Evolutionary conservation across 306 rosid genomes (phyloP), one percentile per base, ranked within the genome.

Genomic region (Prunus fruticosa): DNA sequence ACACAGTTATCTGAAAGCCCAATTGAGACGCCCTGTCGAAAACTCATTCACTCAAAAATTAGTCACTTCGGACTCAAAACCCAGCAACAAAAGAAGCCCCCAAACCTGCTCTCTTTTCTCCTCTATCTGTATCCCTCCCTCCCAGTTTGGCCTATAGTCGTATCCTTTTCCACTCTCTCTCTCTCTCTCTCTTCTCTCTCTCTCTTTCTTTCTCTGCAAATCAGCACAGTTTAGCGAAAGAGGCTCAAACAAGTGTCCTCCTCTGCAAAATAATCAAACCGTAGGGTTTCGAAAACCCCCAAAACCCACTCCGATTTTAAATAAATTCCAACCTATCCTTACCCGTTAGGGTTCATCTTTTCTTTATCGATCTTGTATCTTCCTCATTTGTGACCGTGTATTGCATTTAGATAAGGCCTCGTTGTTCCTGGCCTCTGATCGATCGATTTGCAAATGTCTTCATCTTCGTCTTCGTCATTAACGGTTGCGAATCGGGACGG

Each of bases 361-460:
- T 53, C 18, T 60, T 14, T 43, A 45, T 64, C 14, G 34, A 32
- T 34, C 8, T 70, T 64, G 45, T 14, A 54, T 66, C n/a, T 16
- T 16, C 14, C 18, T 43, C 53, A 3, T 14, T 23, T 28, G 32
- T 30, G 27, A 43, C 61, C 41, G 7, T 50, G 32, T 50, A 11
- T 45, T 69, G n/a, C 68, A 67, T 74, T 80, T 28, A 71, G 82
- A 73, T 82, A 77, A 72, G 67, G 79, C 41, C 23, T 43, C 27
- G 28, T 19, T 74, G 64, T 54, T 54, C 45, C 38, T 23, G 77
- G 76, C 62, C 45, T 80, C 78, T 45, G 84, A 84, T 91, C 81
- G 72, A 72, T 89, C 87, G 98, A 96, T 96, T 93, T 82, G 78
- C 65, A 7, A 61, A 92, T 96, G 99, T 97, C 82, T 28, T 18